These are phyloP conservation scores for Colletotrichum coccodes DNA, from an alignment of 2,329 filamentous ascomycete species.

Conservation along the genomic window DNA sequence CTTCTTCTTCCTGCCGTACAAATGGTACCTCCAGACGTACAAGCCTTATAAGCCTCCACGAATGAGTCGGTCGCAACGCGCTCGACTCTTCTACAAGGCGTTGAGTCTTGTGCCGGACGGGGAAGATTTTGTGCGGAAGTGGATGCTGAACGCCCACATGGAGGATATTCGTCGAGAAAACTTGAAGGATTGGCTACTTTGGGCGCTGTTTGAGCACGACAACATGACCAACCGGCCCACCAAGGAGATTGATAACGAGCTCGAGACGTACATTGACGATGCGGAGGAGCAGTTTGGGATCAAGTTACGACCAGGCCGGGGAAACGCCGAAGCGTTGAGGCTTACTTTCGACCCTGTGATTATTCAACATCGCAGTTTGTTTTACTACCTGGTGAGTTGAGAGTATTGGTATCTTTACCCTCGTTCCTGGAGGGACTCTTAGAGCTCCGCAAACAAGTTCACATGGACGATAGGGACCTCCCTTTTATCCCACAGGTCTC, in stretches of 20 bases:
- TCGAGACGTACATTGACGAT: conserved; percentile 64
- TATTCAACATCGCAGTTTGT: conserved; percentile 64
- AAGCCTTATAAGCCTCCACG: conserved; percentile 13
- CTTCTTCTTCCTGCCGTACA: conserved; percentile 54
- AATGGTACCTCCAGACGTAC: conserved; percentile 45
- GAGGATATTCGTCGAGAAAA: conserved; percentile 68
- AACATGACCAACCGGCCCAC: conserved; percentile 44
- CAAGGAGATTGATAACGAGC: conserved; percentile 58
- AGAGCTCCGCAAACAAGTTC: not conserved
- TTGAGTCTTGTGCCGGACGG: conserved; percentile 55
- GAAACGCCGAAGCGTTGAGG: conserved; percentile 61
- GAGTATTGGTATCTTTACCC: too few species aligned
- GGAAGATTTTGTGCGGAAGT: conserved; percentile 62
- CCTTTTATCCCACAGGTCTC: too few species aligned
- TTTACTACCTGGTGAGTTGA: conserved; percentile 64
- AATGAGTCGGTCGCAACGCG: conserved; percentile 13
- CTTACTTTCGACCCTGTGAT: conserved; percentile 67
- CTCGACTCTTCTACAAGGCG: conserved; percentile 15
- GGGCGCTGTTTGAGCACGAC: conserved; percentile 64
- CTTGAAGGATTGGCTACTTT: conserved; percentile 69
- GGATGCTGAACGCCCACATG: conserved; percentile 65
- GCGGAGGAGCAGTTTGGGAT: conserved; percentile 62
- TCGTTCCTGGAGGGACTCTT: accelerated
- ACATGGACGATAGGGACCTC: too few species aligned
- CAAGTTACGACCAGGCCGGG: conserved; percentile 60